phyloP scores from a whole-genome alignment of 2,329 filamentous ascomycete genomes.

The Elsinoe necatrix region DNA sequence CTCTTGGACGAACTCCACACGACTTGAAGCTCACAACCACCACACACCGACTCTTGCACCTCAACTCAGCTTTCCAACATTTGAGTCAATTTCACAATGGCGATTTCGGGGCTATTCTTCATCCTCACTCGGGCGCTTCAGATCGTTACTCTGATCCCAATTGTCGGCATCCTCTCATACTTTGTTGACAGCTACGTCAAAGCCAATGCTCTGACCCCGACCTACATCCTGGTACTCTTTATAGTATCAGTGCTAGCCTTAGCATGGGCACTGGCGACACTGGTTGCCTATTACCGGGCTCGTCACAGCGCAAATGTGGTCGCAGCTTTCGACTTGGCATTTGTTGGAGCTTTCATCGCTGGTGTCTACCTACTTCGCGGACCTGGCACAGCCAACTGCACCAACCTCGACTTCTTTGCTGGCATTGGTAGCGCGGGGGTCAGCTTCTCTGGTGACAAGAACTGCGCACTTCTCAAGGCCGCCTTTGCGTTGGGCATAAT shows the following conservation, averaged over 20 bases:
- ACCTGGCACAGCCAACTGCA: constrained; percentile 58
- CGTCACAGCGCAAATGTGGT: constrained; percentile 53
- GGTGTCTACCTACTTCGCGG: constrained; percentile 50
- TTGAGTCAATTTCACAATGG: constrained; percentile 30
- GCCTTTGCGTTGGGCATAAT: constrained; percentile 85
- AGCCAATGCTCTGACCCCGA: constrained; percentile 50
- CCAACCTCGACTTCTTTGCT: constrained; percentile 39
- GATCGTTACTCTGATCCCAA: constrained; percentile 54
- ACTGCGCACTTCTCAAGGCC: constrained; percentile 87
- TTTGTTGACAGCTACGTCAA: constrained; percentile 53
- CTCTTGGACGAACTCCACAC: not conserved
- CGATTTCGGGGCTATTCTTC: constrained; percentile 50
- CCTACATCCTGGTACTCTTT: constrained; percentile 55
- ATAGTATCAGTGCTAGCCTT: constrained; percentile 54
- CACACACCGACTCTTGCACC: not conserved
- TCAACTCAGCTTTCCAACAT: not conserved
- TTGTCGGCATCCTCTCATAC: constrained; percentile 55
- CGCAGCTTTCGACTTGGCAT: constrained; percentile 52
- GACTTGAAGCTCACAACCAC: not conserved
- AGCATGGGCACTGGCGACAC: constrained; percentile 53
- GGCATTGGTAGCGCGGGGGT: constrained; percentile 41
- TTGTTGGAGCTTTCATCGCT: constrained; percentile 56
- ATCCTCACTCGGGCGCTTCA: constrained; percentile 53
- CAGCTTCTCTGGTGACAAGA: constrained; percentile 56
- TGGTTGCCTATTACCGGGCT: constrained; percentile 51